Evolutionary conservation across 2,329 filamentous ascomycete genomes (phyloP).

Genomic region (Diplodia intermedia): DNA sequence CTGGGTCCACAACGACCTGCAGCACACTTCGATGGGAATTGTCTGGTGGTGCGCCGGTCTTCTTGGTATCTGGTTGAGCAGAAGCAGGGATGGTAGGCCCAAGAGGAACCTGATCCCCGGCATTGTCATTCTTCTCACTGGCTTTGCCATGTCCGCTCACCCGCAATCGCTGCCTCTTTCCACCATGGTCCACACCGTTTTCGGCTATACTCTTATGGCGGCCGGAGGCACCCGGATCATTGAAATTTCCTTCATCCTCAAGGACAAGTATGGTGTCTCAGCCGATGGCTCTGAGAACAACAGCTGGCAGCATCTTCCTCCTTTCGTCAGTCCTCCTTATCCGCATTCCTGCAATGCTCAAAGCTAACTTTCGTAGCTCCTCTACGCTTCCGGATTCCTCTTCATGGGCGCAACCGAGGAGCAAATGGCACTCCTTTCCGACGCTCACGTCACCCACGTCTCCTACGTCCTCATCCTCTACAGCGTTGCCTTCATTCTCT

Average conservation of each 20-base stretch:
- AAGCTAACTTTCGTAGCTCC: constrained; percentile 64
- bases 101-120: constrained; percentile 93
- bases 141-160: constrained; percentile 94
- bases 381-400: constrained; percentile 91
- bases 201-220: constrained; percentile 95
- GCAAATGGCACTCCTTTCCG: constrained; percentile 81
- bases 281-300: constrained; percentile 73
- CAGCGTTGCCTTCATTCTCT: constrained; percentile 87
- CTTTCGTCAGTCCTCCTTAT: constrained; percentile 65
- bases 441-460: constrained; percentile 82
- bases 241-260: constrained; percentile 87
- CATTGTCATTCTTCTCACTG: constrained; percentile 89
- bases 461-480: constrained; percentile 92
- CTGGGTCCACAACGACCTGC: constrained; percentile 93
- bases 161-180: constrained; percentile 84
- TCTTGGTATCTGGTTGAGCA: constrained; percentile 89
- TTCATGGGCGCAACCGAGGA: constrained; percentile 99
- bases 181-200: constrained; percentile 85
- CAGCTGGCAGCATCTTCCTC: constrained; percentile 74
- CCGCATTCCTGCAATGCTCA: not conserved
- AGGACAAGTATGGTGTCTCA: constrained; percentile 70
- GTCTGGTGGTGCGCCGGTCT: constrained; percentile 97
- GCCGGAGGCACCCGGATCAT: constrained; percentile 84
- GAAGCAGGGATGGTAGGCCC: constrained; percentile 79
- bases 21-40: constrained; percentile 99